Conservation (phyloP, 148 eudicot species). For the Fagopyrum homotropicum region DNA sequence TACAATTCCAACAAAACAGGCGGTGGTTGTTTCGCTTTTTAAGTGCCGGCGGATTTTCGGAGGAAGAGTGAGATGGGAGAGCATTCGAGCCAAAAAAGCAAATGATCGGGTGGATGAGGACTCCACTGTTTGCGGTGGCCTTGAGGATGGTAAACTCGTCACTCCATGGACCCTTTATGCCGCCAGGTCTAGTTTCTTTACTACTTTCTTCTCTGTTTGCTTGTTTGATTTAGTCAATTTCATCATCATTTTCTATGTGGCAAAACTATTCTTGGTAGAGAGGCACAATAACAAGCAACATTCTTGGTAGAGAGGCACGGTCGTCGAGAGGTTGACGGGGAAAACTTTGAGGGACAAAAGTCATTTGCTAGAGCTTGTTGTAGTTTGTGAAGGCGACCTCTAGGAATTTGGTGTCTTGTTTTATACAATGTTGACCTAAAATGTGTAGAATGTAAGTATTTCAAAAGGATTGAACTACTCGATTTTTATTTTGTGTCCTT, state of each 20-base stretch:
- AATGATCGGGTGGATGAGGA: constrained; percentile 31
- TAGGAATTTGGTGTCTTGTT: neutral
- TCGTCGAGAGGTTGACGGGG: constrained; percentile 89
- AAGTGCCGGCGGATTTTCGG: constrained; percentile 2
- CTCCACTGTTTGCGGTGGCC: constrained; percentile 55
- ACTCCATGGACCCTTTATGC: constrained; percentile 86
- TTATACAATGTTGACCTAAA: neutral
- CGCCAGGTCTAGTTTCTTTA: constrained; percentile 38
- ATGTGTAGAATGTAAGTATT: neutral
- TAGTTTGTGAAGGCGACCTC: constrained; percentile 85
- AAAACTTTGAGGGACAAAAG: constrained; percentile 62
- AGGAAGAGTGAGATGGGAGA: neutral
- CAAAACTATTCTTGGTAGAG: too few species aligned
- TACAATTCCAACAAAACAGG: neutral
- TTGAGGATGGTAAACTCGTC: constrained; percentile 56
- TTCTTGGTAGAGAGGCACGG: constrained; percentile 81
- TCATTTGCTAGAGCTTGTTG: constrained; percentile 67
- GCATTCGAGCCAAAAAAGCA: neutral
- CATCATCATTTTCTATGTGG: too few species aligned
- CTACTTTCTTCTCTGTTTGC: too few species aligned
- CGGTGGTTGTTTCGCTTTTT: neutral
- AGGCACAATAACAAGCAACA: too few species aligned
- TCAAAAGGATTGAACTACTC: neutral
- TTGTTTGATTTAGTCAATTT: too few species aligned
- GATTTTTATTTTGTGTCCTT: neutral